Evolutionary conservation across 495 filamentous ascomycete genomes (phyloP).

Genomic region (Aspergillus wentii): DNA sequence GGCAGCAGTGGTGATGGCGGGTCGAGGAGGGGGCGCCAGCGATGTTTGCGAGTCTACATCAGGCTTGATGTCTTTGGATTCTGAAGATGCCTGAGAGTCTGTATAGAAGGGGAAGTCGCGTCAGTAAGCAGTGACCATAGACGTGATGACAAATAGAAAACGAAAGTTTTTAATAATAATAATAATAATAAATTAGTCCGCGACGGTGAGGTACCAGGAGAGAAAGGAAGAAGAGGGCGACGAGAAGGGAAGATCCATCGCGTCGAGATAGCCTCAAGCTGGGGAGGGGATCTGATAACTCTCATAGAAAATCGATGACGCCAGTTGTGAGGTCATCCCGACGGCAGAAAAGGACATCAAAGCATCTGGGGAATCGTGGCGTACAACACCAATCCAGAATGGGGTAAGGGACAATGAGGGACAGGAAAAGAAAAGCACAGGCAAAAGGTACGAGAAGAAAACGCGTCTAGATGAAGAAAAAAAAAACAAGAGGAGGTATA

Average conservation of each 20-base stretch:
- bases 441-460: slow-evolving; percentile 6
- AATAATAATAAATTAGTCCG: too few relatives aligned
- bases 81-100: slow-evolving; percentile 42
- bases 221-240: slow-evolving; percentile 4
- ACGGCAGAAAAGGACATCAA: slow-evolving; percentile 29
- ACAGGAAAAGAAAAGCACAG: slow-evolving; percentile 3
- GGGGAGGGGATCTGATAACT: slow-evolving; percentile 14
- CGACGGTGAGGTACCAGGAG: slow-evolving; percentile 22
- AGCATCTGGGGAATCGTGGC: slow-evolving; percentile 27
- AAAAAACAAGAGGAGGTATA: slow-evolving; percentile 11
- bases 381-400: slow-evolving; percentile 32
- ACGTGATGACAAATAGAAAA: slow-evolving; percentile 23
- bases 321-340: slow-evolving; percentile 45
- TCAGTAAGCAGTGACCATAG: slow-evolving; percentile 19
- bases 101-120: slow-evolving; percentile 10
- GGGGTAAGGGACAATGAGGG: slow-evolving; percentile 14
- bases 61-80: slow-evolving; percentile 38
- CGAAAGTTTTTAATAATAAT: too few relatives aligned
- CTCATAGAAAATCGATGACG: slow-evolving; percentile 31
- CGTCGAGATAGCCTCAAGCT: slow-evolving; percentile 13
- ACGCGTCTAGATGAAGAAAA: slow-evolving; percentile 6
- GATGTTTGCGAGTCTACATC: slow-evolving; percentile 41
- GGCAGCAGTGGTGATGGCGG: slow-evolving; percentile 47
- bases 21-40: slow-evolving; percentile 77
- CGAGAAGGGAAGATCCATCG: slow-evolving; percentile 16